These are phyloP conservation scores for Saraca asoca DNA, from an alignment of 331 rosid species.

Conservation along the genomic window DNA sequence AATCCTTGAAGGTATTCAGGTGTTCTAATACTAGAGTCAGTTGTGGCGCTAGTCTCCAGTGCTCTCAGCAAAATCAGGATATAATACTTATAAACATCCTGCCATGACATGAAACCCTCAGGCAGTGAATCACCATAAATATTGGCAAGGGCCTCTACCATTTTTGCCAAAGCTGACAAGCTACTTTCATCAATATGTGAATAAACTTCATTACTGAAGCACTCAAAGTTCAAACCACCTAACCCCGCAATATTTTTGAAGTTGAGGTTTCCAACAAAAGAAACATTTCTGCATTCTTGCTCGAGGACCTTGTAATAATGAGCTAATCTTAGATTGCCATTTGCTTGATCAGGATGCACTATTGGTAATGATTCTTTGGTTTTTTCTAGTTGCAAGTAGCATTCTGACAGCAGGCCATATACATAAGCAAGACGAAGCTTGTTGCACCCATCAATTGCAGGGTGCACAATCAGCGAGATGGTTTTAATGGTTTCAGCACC, in stretches of 20 bases:
- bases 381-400: constrained; percentile 76
- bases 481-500: constrained; percentile 66
- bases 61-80: constrained; percentile 51
- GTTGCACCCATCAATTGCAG: constrained; percentile 77
- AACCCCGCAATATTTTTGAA: constrained; percentile 93
- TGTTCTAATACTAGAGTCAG: constrained; percentile 47
- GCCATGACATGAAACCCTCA: constrained; percentile 78
- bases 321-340: constrained; percentile 54
- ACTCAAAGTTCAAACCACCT: constrained; percentile 69
- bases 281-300: constrained; percentile 73
- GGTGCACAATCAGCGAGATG: constrained; percentile 72
- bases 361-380: constrained; percentile 46
- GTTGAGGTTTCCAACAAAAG: constrained; percentile 63
- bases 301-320: constrained; percentile 67
- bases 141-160: constrained; percentile 65
- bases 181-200: constrained; percentile 61
- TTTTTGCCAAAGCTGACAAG: constrained; percentile 78
- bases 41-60: constrained; percentile 62
- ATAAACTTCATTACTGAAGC: constrained; percentile 71
- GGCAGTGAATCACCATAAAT: constrained; percentile 56
- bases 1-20: constrained; percentile 73
- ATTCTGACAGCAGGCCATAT: constrained; percentile 74
- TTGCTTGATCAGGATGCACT: constrained; percentile 51
- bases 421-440: constrained; percentile 81
- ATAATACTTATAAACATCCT: constrained; percentile 79